Percentiles rank a stretch among this genome's conserved stretches.
These are phyloP conservation scores for Phytopythium helicoides DNA, from an alignment of 352 stramenopile genomes.

Conservation along the genomic window DNA sequence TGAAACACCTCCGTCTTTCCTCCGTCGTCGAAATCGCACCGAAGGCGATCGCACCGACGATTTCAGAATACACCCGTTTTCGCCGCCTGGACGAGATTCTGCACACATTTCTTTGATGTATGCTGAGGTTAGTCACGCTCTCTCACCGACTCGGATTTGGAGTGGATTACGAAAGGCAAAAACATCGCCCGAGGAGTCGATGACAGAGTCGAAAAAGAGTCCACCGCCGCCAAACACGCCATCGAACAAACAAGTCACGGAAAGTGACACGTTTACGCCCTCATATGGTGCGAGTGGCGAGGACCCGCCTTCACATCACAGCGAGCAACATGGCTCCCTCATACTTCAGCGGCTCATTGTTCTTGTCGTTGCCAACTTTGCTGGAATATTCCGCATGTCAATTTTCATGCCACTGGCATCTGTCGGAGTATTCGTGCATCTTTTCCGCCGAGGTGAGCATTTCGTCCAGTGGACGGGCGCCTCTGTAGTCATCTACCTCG, in stretches of 20 bases:
- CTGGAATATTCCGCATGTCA: constrained; percentile 31
- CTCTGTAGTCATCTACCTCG: constrained; percentile 29
- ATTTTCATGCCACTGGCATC: constrained; percentile 61
- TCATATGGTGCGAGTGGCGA: too few relatives aligned
- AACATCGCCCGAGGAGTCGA: neutral
- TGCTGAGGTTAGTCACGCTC: neutral
- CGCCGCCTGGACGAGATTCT: neutral
- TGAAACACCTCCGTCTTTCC: neutral
- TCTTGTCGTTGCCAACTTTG: constrained; percentile 29
- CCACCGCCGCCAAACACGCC: neutral
- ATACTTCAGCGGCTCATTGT: constrained; percentile 20
- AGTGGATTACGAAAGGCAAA: constrained; percentile 2
- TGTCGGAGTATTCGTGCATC: constrained; percentile 35
- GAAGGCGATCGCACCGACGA: neutral
- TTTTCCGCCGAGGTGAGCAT: constrained; percentile 20
- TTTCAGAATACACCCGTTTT: neutral
- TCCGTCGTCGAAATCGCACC: neutral
- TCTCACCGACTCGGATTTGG: constrained; percentile 1
- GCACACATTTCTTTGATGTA: neutral
- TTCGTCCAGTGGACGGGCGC: constrained; percentile 34
- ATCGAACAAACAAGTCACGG: neutral
- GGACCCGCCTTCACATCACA: neutral
- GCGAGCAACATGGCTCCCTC: neutral
- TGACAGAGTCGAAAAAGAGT: neutral
- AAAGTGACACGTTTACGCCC: neutral